Base-by-base conservation (phyloP, 768 basidiomycete genomes). In the Suillus bovinus region DNA sequence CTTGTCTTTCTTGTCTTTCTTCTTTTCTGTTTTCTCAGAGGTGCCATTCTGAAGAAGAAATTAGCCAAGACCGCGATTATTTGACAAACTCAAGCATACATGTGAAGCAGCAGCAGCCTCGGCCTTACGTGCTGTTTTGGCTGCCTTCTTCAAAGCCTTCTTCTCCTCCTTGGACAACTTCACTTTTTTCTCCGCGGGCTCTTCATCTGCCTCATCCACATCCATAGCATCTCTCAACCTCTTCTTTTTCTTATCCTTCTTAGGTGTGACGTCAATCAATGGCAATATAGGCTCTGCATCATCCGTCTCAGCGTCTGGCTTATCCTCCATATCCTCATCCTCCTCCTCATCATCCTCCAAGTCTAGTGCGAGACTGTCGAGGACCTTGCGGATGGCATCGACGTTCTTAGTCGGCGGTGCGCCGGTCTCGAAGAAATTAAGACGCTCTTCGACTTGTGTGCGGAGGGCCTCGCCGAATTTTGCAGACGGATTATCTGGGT, bases 401-500 rank as follows among this genome's bases (percentile, higher is more conserved):
- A 92, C 83, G 61, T 93, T 97, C 80, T 95, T 99, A 31, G 86
- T 85, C 24, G 96, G 96, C 10, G 94, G 86, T 9, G 84, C 84
- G 7, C 96, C 96, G 0, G 87, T 91, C 76, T 96, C 95, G 79
- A 97, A 99, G 80, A 99, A 99, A 63, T 82, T 81, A 4, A 99
- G 82, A 14, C 97, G 88, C 75, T 99, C 96, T 74, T 99, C 96
- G 16, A 99, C 97, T 77, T 99, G 97, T 6, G 84, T 82, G 5
- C 92, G 86, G 11, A 99, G 85, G 4, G 95, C 97, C 72, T 98
- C 95, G 65, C 97, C 97, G 68, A 95, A 99, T 71, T 95, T 96
- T 52, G 93, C 76, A 7, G 94, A 93, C 0, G 96, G 96, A 58
- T 83, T 85, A 44, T 93, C 91, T 92, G 67, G n/a, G 41, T 29